Conservation (phyloP, 345 rosid species). For the Hypericum perforatum region DNA sequence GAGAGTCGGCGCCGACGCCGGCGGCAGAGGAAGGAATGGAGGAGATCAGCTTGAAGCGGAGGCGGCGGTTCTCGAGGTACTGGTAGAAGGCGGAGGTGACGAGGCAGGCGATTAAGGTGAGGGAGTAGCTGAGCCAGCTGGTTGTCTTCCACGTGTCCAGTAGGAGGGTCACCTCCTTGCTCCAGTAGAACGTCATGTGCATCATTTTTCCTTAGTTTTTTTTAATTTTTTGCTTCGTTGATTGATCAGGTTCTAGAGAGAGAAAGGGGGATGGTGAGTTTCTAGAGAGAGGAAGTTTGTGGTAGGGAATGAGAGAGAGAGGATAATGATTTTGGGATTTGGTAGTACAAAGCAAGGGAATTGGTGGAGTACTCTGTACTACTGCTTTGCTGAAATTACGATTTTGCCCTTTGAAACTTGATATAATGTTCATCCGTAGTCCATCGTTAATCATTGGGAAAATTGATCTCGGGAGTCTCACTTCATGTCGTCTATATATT, state of each 20-base stretch:
- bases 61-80: constrained; percentile 24
- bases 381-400: too few relatives aligned
- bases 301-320: too few relatives aligned
- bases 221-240: neutral
- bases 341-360: too few relatives aligned
- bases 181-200: constrained; percentile 31
- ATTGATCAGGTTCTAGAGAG: neutral
- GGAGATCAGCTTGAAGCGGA: constrained; percentile 16
- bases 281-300: too few relatives aligned
- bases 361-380: too few relatives aligned
- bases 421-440: too few relatives aligned
- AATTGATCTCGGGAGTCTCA: too few relatives aligned
- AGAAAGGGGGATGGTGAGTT: neutral
- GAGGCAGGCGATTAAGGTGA: constrained; percentile 19
- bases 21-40: neutral
- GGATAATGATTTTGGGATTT: too few relatives aligned
- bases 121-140: constrained; percentile 14
- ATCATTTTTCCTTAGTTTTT: constrained; percentile 9
- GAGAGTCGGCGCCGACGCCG: neutral
- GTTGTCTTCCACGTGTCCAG: constrained; percentile 23
- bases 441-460: too few relatives aligned
- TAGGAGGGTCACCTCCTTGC: constrained; percentile 17
- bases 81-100: constrained; percentile 22
- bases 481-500: too few relatives aligned
- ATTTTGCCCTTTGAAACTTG: too few relatives aligned